A percentile compares a stretch with the other conserved stretches of the same genome.
These are phyloP conservation scores for Penicillium herquei DNA, from an alignment of 495 filamentous ascomycete genomes.

Conservation along the genomic window DNA sequence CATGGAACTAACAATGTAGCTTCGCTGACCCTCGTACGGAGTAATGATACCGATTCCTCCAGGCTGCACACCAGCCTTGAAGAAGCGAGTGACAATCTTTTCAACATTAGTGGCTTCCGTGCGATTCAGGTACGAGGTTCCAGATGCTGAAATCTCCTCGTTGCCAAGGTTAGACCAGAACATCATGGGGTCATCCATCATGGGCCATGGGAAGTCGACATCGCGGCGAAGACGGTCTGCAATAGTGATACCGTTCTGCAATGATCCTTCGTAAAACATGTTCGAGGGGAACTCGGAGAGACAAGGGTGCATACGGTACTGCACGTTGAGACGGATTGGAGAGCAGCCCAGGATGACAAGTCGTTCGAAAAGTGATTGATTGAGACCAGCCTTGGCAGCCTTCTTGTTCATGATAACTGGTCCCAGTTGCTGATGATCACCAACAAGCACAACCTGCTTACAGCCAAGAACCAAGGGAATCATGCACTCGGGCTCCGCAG, in stretches of 20 bases:
- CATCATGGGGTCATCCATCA: slow-evolving; percentile 96
- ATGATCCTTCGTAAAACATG: slow-evolving; percentile 98
- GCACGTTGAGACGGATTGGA: slow-evolving; percentile 91
- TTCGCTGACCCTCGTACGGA: slow-evolving; percentile 96
- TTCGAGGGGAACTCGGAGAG: slow-evolving; percentile 98
- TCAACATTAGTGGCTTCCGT: slow-evolving; percentile 97
- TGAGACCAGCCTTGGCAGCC: slow-evolving; percentile 93
- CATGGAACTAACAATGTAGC: slow-evolving; percentile 98
- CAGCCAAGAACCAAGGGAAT: slow-evolving; percentile 96
- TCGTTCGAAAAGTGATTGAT: slow-evolving; percentile 96
- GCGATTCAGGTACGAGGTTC: slow-evolving; percentile 96
- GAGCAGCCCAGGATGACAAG: slow-evolving; percentile 90
- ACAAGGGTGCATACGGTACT: slow-evolving; percentile 99
- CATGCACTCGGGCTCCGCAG: slow-evolving; percentile 99
- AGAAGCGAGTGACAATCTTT: slow-evolving; percentile 97
- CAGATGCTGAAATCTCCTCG: slow-evolving; percentile 96
- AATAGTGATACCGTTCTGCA: slow-evolving; percentile 95
- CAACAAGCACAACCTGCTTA: slow-evolving; percentile 97
- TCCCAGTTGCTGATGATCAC: slow-evolving; percentile 97
- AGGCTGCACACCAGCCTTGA: slow-evolving; percentile 97
- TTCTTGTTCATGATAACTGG: slow-evolving; percentile 99
- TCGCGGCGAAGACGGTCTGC: slow-evolving; percentile 85
- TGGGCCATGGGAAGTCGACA: slow-evolving; percentile 98
- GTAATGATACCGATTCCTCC: slow-evolving; percentile 95
- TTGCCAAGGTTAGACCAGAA: slow-evolving; percentile 99